Percentiles rank a stretch among this genome's conserved stretches.
Conservation (phyloP, 2,329 filamentous ascomycete species). For the Phialophora chinensis region DNA sequence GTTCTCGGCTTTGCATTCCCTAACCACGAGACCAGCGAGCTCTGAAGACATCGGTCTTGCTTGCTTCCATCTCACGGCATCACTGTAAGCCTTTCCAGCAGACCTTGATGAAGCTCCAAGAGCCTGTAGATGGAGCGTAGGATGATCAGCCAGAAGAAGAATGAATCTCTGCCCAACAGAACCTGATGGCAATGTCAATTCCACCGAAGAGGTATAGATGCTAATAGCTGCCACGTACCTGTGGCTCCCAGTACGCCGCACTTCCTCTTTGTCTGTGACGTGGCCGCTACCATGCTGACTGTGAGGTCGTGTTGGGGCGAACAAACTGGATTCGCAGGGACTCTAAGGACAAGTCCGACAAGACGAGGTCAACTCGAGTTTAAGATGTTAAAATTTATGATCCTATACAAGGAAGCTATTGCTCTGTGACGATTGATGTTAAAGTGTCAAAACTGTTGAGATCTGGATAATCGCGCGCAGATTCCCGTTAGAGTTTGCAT, state of each 20-base stretch:
- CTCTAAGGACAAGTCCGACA: not conserved
- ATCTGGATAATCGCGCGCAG: not conserved
- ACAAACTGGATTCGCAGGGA: not conserved
- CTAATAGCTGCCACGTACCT: constrained; percentile 15
- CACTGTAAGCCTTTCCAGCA: constrained; percentile 90
- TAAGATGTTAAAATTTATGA: not conserved
- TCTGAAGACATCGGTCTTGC: constrained; percentile 76
- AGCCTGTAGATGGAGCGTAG: constrained; percentile 82
- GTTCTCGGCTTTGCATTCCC: constrained; percentile 79
- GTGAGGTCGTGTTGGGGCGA: not conserved
- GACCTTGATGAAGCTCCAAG: constrained; percentile 89
- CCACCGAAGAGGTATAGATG: not conserved
- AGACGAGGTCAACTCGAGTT: not conserved
- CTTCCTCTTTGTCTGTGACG: constrained; percentile 31
- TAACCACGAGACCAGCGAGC: constrained; percentile 80
- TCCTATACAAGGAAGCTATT: not conserved
- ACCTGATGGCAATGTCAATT: constrained; percentile 54
- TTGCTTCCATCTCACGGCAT: constrained; percentile 96
- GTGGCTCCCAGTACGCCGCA: constrained; percentile 39
- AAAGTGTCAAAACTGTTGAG: not conserved
- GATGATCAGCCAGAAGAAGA: constrained; percentile 85
- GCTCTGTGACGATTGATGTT: not conserved
- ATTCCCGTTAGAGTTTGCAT: not conserved
- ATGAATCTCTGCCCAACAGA: constrained; percentile 96
- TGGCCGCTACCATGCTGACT: not conserved